Percentiles rank a stretch among this genome's conserved stretches.
Conservation (phyloP, 352 stramenopile species). For the Phytophthora boehmeriae region DNA sequence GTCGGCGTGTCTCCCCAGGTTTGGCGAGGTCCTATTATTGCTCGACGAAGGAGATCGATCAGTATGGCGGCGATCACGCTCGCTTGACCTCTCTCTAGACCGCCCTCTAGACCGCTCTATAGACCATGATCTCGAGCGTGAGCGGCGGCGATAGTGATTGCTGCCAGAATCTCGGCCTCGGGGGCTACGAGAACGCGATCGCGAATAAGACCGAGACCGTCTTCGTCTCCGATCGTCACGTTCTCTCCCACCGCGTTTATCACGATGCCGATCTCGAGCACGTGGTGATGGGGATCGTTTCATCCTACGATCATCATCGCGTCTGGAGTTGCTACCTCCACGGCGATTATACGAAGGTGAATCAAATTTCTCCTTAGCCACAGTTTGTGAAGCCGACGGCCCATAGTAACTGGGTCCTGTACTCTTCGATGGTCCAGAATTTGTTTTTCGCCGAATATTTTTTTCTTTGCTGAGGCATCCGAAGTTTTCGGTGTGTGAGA, state of each 20-base stretch:
- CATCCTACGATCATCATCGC: constrained; percentile 24
- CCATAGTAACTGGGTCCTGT: constrained; percentile 43
- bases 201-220: constrained; percentile 34
- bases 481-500: constrained; percentile 2
- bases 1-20: constrained; percentile 23
- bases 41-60: constrained; percentile 20
- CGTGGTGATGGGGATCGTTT: constrained; percentile 29
- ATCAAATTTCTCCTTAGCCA: constrained; percentile 24
- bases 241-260: constrained; percentile 15
- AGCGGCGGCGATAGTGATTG: constrained; percentile 19
- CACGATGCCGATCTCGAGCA: constrained; percentile 18
- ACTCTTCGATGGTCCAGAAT: constrained; percentile 16
- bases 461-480: constrained; percentile 9
- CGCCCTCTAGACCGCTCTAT: too few species aligned
- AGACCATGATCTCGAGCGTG: constrained; percentile 30
- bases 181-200: constrained; percentile 35
- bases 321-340: constrained; percentile 17
- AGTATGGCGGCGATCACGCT: constrained; percentile 24
- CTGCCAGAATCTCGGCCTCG: constrained; percentile 26
- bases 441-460: constrained; percentile 34
- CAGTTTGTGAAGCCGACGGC: constrained; percentile 22
- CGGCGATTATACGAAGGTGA: constrained; percentile 14
- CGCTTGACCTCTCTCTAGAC: constrained; percentile 26
- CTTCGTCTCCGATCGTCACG: constrained; percentile 29
- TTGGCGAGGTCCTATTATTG: neutral